Evolutionary conservation across 331 rosid genomes (phyloP).

Genomic region (Stylosanthes scabra): DNA sequence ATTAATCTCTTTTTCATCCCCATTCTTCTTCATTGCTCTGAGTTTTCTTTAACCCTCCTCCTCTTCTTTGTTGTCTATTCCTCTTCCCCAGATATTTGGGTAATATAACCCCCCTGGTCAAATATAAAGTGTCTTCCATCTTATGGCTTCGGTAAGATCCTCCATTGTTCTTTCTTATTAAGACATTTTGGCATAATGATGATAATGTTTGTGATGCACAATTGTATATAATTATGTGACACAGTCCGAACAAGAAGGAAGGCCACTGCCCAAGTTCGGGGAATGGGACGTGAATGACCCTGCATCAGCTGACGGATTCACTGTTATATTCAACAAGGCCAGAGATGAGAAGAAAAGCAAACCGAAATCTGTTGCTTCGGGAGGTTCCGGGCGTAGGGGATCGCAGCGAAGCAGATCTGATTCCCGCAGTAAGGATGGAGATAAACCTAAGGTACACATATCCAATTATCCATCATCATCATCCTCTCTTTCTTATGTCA

Average conservation of each 20-base stretch:
- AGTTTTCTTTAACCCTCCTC: background rate
- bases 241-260: slow-evolving; percentile 53
- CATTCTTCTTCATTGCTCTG: background rate
- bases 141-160: slow-evolving; percentile 52
- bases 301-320: slow-evolving; percentile 78
- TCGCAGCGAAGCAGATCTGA: slow-evolving; percentile 46
- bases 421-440: slow-evolving; percentile 43
- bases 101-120: slow-evolving; percentile 7
- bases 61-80: slow-evolving; percentile 33
- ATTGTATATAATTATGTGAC: slow-evolving; percentile 10
- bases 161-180: background rate
- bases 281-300: slow-evolving; percentile 93
- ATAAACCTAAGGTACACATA: slow-evolving; percentile 50
- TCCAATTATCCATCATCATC: no score
- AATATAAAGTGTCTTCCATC: slow-evolving; percentile 18
- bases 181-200: background rate
- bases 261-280: slow-evolving; percentile 76
- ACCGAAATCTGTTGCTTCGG: background rate
- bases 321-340: slow-evolving; percentile 79
- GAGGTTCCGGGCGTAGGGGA: slow-evolving; percentile 25
- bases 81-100: slow-evolving; percentile 44
- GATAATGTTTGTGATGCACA: background rate
- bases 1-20: slow-evolving; percentile 17
- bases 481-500: no score
- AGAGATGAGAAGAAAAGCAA: slow-evolving; percentile 74